phyloP scores from a whole-genome alignment of 768 basidiomycete species.

The Austroboletus eburneus region DNA sequence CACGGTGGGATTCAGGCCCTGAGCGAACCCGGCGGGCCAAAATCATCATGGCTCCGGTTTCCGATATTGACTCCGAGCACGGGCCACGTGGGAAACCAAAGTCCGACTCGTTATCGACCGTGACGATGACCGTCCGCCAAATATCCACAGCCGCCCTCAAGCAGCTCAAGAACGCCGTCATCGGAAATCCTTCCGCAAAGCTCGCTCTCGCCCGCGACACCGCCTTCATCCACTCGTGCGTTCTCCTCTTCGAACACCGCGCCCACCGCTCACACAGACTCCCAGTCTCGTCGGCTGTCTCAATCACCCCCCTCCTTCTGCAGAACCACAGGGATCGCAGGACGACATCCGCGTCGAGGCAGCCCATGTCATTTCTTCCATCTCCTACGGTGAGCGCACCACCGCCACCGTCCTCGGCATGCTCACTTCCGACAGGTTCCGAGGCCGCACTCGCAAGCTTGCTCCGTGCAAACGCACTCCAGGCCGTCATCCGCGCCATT shows the following conservation, averaged over 20 bases:
- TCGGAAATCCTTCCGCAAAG: constrained; percentile 78
- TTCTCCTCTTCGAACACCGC: constrained; percentile 2
- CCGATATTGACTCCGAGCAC: constrained; percentile 5
- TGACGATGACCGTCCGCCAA: constrained; percentile 28
- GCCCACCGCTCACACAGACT: neutral
- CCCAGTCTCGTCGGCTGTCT: constrained; percentile 60
- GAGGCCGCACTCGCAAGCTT: constrained; percentile 55
- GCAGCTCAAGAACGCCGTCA: constrained; percentile 68
- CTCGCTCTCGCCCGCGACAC: constrained; percentile 51
- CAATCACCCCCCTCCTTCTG: constrained; percentile 35
- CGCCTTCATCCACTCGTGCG: constrained; percentile 52
- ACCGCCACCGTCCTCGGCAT: neutral
- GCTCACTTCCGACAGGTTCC: constrained; percentile 42
- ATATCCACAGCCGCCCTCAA: constrained; percentile 44
- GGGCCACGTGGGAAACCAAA: neutral
- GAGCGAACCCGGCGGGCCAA: no score
- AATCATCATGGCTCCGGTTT: constrained; percentile 1
- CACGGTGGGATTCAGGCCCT: no score
- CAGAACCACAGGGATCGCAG: constrained; percentile 35
- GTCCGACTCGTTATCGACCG: neutral
- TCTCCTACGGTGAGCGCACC: constrained; percentile 58
- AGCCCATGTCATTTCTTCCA: constrained; percentile 68
- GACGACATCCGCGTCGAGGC: constrained; percentile 66
- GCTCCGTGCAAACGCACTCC: constrained; percentile 52
- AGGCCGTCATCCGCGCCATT: constrained; percentile 60